These are phyloP conservation scores for Pestalotiopsis sp. DNA, from an alignment of 2,329 filamentous ascomycete genomes.

Conservation along the genomic window DNA sequence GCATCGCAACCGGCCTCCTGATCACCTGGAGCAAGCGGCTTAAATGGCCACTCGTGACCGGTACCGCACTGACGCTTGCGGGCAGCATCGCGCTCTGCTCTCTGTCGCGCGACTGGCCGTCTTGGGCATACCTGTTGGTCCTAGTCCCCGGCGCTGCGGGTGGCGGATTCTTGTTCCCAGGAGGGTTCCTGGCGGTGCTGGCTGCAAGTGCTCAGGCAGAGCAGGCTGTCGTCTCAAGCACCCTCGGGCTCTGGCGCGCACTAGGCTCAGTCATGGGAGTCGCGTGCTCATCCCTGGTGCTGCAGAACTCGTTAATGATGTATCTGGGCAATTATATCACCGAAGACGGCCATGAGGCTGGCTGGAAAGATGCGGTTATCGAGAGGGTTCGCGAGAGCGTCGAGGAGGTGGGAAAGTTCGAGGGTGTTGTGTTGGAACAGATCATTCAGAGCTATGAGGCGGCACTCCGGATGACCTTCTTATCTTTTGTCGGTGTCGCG, in stretches of 20 bases:
- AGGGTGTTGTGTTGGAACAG: slow-evolving; percentile 47
- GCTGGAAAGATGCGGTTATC: slow-evolving; percentile 60
- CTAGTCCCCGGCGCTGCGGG: slow-evolving; percentile 61
- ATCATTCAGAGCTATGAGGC: slow-evolving; percentile 59
- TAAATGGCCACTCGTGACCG: slow-evolving; percentile 61
- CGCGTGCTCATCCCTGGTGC: slow-evolving; percentile 68
- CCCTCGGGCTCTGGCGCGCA: slow-evolving; percentile 72
- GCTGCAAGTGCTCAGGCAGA: slow-evolving; percentile 61
- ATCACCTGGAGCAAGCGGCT: slow-evolving; percentile 63
- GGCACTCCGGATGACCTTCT: slow-evolving; percentile 51
- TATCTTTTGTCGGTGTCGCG: slow-evolving; percentile 48
- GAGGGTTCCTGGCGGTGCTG: slow-evolving; percentile 65
- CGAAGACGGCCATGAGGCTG: slow-evolving; percentile 39
- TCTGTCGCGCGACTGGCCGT: slow-evolving; percentile 54
- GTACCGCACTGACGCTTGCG: slow-evolving; percentile 48
- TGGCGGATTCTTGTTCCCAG: slow-evolving; percentile 67
- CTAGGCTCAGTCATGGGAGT: slow-evolving; percentile 75
- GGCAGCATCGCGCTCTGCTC: slow-evolving; percentile 54
- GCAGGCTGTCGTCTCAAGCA: slow-evolving; percentile 71
- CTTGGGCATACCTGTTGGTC: slow-evolving; percentile 55
- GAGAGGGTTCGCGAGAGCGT: slow-evolving; percentile 56
- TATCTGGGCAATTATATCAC: slow-evolving; percentile 64
- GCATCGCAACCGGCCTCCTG: slow-evolving; percentile 62
- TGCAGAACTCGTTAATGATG: slow-evolving; percentile 70
- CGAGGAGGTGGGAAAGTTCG: slow-evolving; percentile 48